These are phyloP conservation scores for Xylariales sp. DNA, from an alignment of 2,329 filamentous ascomycete species.

Conservation along the genomic window DNA sequence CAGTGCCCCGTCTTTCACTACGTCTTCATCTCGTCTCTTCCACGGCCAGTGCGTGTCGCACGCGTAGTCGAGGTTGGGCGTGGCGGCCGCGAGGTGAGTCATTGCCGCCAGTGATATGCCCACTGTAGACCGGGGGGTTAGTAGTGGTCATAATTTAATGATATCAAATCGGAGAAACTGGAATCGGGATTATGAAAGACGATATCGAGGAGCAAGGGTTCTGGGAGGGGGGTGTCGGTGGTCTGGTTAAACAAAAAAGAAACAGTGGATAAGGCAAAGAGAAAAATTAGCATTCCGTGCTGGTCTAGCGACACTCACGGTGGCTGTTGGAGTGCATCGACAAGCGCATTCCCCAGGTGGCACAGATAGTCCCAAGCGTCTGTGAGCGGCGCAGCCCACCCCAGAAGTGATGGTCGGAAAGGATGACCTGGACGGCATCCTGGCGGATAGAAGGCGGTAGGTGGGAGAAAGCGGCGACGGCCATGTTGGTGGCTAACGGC, in stretches of 20 bases:
- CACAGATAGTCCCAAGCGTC: conserved; percentile 53
- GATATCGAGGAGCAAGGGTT: not conserved
- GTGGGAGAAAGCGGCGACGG: conserved; percentile 56
- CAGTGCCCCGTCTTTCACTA: conserved; percentile 53
- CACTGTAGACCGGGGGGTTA: conserved; percentile 34
- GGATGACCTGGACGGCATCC: conserved; percentile 55
- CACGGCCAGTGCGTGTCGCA: conserved; percentile 59
- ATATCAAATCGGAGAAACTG: not conserved
- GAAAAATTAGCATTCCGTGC: not conserved
- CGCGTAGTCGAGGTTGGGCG: conserved; percentile 56
- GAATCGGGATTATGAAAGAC: not conserved
- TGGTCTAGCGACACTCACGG: conserved; percentile 9
- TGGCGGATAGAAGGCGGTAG: conserved; percentile 54
- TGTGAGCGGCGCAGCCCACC: conserved; percentile 57
- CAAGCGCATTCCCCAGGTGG: conserved; percentile 55
- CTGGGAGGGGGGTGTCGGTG: not conserved
- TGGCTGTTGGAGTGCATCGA: conserved; percentile 60
- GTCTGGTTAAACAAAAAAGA: not conserved
- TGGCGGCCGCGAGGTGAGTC: conserved; percentile 57
- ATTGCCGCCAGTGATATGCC: conserved; percentile 58
- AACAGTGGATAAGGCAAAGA: not conserved
- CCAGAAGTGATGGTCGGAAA: conserved; percentile 59
- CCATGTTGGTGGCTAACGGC: conserved; percentile 58
- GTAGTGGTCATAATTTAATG: not conserved
- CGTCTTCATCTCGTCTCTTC: conserved; percentile 57